Percentiles rank a stretch among this genome's conserved stretches.
Conservation (phyloP, 2,329 filamentous ascomycete species). For the Arthrobotrys musiformis region DNA sequence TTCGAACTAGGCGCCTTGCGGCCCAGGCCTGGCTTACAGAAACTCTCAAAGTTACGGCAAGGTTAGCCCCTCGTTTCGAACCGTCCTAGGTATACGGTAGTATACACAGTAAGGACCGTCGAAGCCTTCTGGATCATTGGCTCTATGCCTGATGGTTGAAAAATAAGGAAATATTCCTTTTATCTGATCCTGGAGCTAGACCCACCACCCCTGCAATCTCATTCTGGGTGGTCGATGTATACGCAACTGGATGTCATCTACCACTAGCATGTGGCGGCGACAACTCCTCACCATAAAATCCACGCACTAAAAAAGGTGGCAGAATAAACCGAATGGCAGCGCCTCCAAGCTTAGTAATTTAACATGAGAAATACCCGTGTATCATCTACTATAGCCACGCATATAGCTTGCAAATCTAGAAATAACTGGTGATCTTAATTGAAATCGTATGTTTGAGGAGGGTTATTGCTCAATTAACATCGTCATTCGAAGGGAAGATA, state of each 20-base stretch:
- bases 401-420: neutral
- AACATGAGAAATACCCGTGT: neutral
- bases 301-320: neutral
- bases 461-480: neutral
- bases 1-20: conserved; percentile 19
- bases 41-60: conserved; percentile 25
- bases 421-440: neutral
- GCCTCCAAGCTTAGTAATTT: neutral
- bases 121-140: conserved; percentile 36
- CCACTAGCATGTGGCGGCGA: conserved; percentile 4
- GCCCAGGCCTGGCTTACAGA: conserved; percentile 18
- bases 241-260: conserved; percentile 23
- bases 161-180: conserved; percentile 23
- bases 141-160: conserved; percentile 27
- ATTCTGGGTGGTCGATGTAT: conserved; percentile 31
- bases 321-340: conserved; percentile 8
- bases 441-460: neutral
- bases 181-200: conserved; percentile 35
- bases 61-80: conserved; percentile 50
- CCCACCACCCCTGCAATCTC: conserved; percentile 41
- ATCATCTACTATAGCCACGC: neutral
- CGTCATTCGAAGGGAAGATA: conserved; percentile 5
- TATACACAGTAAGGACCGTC: conserved; percentile 3
- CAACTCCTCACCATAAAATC: conserved; percentile 3
- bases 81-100: conserved; percentile 12